Evolutionary conservation across 495 filamentous ascomycete genomes (phyloP), one percentile per base, ranked within the genome.

Genomic region (Sordaria brevicollis): DNA sequence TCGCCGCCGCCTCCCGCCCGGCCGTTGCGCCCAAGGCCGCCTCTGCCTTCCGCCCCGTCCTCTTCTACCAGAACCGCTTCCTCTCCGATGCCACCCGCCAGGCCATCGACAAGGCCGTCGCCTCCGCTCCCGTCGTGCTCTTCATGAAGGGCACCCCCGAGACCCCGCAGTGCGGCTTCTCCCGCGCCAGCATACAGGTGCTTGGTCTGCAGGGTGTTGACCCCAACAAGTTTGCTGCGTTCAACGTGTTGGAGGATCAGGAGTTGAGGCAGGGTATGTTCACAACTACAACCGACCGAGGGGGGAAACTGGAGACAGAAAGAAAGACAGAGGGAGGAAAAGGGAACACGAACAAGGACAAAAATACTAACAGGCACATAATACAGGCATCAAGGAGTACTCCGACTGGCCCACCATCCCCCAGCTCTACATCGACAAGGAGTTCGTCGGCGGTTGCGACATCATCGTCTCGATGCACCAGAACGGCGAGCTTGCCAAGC

Each of bases 111-210:
- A 91, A 93, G 78, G 94, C 93, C 9, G 88, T 98, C 21, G 81
- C 78, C 31, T 91, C 92, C 2, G 89, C 92, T 10, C 94, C 94
- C 4, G 94, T 99, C 1, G 95, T 99, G 17, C 86, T 99, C 33
- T 99, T 98, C 83, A 98, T 98, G 94, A 98, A 98, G 81, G 94
- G 95, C 67, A 97, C 95, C 2, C 95, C 95, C 43, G 95, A 97
- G 80, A 92, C 87, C 29, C 95, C 95, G n/a, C 94, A 99, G 78
- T 99, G 95, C 80, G 95, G 95, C 41, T 99, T 97, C 83, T 99
- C 95, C 67, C 87, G 93, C 75, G 94, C 95, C 31, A 94, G 88
- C 77, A 93, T 99, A 77, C 93, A 97, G 84, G 93, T 99, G 71
- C 84, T 99, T 33, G 92, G 94, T 35, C 78, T 96, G 78, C 95